Base-by-base conservation (phyloP, 1,139 yeast species). In the Suhomyces terraborum region DNA sequence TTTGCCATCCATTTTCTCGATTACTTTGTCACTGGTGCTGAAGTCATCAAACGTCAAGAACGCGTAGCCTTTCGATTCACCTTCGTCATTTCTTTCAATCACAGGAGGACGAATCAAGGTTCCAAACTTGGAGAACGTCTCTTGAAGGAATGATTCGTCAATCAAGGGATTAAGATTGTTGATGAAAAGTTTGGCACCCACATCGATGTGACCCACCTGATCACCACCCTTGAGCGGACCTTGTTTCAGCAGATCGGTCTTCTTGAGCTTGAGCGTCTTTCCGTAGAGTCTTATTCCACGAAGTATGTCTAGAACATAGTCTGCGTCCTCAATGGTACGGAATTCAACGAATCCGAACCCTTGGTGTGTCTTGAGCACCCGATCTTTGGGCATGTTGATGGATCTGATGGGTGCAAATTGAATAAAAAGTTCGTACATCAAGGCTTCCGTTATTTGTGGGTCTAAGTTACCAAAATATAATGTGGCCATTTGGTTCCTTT, bases 281-380 rank as follows among this genome's bases (percentile, higher is more conserved):
- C 87, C 89, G 54, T 64, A 87, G 27, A 93, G 63, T 33, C 80
- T 64, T 2, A 85, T 69, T 2, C 88, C 88, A 45, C 77, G 73
- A 57, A 88, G 63, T 1, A 87, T 64, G 45, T 77, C 73, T 26
- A 77, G 61, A 1, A 83, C 88, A 55, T 91, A 93, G 12, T 81
- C 84, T 0, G 88, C 84, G 53, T 89, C 96, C 17, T 63, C 69
- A 2, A 66, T 66, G 8, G 73, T 68, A 40, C 72, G 66, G 53
- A 86, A 84, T 57, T 88, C 95, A 2, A 87, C 83, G 63, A 93
- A 93, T 9, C 96, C 98, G 64, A 73, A 93, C 13, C 97, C 98
- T 56, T 85, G 95, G 54, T 85, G 89, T 2, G 77, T 70, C 46
- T 79, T 79, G 31, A 80, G 66, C 4, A 88, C 73, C 49, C 91